phyloP scores from a whole-genome alignment of 306 rosid genomes.

The Citrullus mucosospermus region DNA sequence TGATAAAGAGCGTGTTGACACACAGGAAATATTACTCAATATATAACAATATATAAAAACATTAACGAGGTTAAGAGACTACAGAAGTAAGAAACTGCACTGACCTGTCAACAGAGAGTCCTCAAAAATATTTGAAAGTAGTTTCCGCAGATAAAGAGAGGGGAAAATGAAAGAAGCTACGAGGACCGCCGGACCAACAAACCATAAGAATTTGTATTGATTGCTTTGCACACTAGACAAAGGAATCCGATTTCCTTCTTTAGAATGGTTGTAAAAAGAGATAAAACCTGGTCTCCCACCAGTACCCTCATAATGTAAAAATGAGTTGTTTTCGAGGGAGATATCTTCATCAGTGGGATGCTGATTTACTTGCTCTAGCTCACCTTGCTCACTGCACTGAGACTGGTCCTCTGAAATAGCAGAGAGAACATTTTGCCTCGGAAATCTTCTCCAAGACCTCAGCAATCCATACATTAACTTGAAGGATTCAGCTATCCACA shows the following conservation, averaged over 20 bases:
- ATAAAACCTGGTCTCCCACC: slow-evolving; percentile 74
- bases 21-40: neutral
- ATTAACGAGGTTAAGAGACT: neutral
- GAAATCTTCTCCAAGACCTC: slow-evolving; percentile 29
- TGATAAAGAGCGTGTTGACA: neutral
- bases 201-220: slow-evolving; percentile 60
- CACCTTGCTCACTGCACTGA: slow-evolving; percentile 27
- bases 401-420: slow-evolving; percentile 67
- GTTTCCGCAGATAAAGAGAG: slow-evolving; percentile 72
- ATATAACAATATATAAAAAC: neutral
- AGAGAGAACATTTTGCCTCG: slow-evolving; percentile 26
- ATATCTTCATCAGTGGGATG: slow-evolving; percentile 19
- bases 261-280: slow-evolving; percentile 64
- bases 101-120: slow-evolving; percentile 91
- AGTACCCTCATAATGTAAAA: slow-evolving; percentile 30
- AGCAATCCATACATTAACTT: slow-evolving; percentile 27
- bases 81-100: slow-evolving; percentile 7
- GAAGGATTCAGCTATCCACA: slow-evolving; percentile 37
- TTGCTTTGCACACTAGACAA: slow-evolving; percentile 26
- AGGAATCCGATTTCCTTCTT: slow-evolving; percentile 28
- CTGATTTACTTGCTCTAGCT: slow-evolving; percentile 29
- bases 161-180: slow-evolving; percentile 94
- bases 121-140: slow-evolving; percentile 70
- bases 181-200: slow-evolving; percentile 75
- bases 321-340: slow-evolving; percentile 27